Conservation (phyloP, 179 eudicot species). For the Carnegiea gigantea region DNA sequence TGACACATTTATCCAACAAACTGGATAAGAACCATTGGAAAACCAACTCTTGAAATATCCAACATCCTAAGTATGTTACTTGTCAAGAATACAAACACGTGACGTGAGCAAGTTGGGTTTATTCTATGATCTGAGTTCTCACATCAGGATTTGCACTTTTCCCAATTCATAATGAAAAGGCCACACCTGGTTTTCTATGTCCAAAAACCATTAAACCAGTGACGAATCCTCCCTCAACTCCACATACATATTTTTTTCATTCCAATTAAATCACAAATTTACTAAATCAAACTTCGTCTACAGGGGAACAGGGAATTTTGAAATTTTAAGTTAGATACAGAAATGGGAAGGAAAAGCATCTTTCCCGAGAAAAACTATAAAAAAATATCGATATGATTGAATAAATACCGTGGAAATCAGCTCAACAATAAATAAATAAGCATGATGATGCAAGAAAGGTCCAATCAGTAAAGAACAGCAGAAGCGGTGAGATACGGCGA, state of each 20-base stretch:
- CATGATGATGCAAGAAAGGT: neutral
- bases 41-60: too few relatives aligned
- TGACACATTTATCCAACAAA: too few relatives aligned
- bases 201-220: neutral
- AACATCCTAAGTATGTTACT: neutral
- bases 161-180: neutral
- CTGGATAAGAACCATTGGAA: too few relatives aligned
- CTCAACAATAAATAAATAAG: neutral
- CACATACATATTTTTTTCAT: neutral
- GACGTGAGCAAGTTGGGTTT: neutral
- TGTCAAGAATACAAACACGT: neutral
- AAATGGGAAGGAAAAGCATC: neutral
- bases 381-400: neutral
- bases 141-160: neutral
- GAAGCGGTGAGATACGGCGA: neutral
- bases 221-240: neutral
- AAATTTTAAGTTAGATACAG: neutral
- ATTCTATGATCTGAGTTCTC: neutral
- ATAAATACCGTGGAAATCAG: neutral
- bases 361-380: neutral
- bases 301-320: neutral
- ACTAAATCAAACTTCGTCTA: neutral
- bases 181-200: slow-evolving; percentile 4
- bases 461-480: neutral
- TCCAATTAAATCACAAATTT: neutral